phyloP scores from a whole-genome alignment of 2,329 filamentous ascomycete genomes.

The Phyllosticta capitalensis region DNA sequence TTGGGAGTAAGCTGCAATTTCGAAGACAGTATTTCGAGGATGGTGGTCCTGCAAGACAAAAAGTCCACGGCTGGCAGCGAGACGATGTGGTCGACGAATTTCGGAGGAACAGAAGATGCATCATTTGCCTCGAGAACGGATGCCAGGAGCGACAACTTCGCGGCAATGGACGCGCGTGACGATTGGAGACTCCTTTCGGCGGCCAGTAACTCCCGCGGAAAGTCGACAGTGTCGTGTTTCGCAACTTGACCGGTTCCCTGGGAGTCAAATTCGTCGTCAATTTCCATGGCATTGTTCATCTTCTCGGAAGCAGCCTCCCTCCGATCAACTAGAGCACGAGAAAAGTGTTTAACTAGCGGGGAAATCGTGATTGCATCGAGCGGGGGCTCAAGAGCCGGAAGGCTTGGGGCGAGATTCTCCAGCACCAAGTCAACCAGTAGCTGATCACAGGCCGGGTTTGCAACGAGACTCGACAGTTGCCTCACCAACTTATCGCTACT shows the following conservation, averaged over 20 bases:
- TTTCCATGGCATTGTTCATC: constrained; percentile 51
- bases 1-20: constrained; percentile 17
- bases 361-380: constrained; percentile 23
- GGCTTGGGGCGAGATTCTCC: constrained; percentile 23
- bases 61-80: constrained; percentile 13
- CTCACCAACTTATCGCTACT: constrained; percentile 19
- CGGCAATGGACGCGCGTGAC: background rate
- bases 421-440: constrained; percentile 36
- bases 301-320: constrained; percentile 12
- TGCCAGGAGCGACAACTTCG: constrained; percentile 10
- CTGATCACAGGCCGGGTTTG: constrained; percentile 30
- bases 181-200: constrained; percentile 13
- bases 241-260: constrained; percentile 43
- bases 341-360: constrained; percentile 23
- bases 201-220: constrained; percentile 38
- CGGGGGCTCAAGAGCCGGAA: constrained; percentile 21
- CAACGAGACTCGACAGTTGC: constrained; percentile 26
- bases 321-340: constrained; percentile 22
- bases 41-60: constrained; percentile 11
- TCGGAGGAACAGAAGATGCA: constrained; percentile 6
- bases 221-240: constrained; percentile 20
- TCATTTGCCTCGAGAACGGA: constrained; percentile 1
- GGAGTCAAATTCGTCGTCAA: constrained; percentile 56
- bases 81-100: constrained; percentile 12
- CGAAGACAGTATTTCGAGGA: constrained; percentile 11